Base-by-base conservation (phyloP, 1,139 yeast genomes). In the Nakaseomyces bracarensis region DNA sequence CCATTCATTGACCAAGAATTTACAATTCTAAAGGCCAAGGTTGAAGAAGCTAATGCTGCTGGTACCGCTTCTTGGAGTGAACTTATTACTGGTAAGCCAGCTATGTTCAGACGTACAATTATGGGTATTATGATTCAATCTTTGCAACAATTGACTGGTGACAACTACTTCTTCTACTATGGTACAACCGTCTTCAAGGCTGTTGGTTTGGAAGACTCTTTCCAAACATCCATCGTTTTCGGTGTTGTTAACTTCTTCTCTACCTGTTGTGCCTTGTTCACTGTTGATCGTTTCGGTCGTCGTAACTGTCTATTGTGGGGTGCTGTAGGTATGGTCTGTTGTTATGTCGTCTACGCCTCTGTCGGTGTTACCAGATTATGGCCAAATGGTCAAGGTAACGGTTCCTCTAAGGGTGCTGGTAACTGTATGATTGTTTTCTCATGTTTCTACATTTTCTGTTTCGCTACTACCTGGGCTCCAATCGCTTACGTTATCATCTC, bases 391-490 rank as follows among this genome's bases (percentile, higher is more conserved):
- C 53, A 52, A 38, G 65, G 52, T 21, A 78, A 78, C 62, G 77
- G 79, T 66, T 47, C 62, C 14, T 49, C 61, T 43, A 65, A 64
- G 49, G 67, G 80, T 46, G 75, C 81, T 40, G 89, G 89, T 61
- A 68, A 77, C 59, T 84, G 81, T 46, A 74, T 76, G 89, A 82
- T 83, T 63, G 77, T 79, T 65, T 71, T 82, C 51, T 75, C 89
- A 33, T 80, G 87, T 67, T 67, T 82, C 57, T 83, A 72, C 71
- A 79, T 84, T 50, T 78, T 79, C 73, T 78, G 74, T 69, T 83
- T 82, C 60, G 91, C 93, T 42, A 70, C 80, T 39, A 77, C 91
- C 19, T 82, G 93, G 93, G 93, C 87, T 49, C 89, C 93, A 54
- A 75, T 79, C 57, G 79, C 78, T 42, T 83, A 70, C 67, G 79